Percentiles rank a stretch among this genome's conserved stretches.
phyloP scores from a whole-genome alignment of 2,329 filamentous ascomycete genomes.

The Teratosphaeria nubilosa region DNA sequence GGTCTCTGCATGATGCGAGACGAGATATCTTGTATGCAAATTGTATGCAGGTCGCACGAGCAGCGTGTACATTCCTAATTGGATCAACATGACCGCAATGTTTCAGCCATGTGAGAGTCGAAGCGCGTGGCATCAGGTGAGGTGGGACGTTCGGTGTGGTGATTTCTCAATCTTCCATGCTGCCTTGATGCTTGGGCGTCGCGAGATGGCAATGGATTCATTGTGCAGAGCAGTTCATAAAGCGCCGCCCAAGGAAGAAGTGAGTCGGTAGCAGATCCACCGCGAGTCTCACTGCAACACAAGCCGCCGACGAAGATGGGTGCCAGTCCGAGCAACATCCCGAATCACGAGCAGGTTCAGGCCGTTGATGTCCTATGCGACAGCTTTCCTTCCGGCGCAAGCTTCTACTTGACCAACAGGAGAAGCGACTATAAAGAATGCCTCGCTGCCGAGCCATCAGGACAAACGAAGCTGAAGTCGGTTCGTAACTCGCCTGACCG shows the following conservation, averaged over 20 bases:
- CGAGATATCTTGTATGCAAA: not conserved
- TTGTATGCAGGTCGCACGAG: not conserved
- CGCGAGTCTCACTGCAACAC: not conserved
- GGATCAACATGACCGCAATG: not conserved
- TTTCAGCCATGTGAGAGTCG: not conserved
- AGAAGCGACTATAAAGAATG: constrained; percentile 4
- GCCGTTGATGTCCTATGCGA: constrained; percentile 6
- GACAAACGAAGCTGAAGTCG: not conserved
- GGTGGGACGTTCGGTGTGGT: not conserved
- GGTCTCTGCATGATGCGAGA: not conserved
- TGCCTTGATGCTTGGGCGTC: constrained; percentile 5
- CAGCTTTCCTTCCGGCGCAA: constrained; percentile 4
- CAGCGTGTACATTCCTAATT: not conserved
- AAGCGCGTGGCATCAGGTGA: not conserved
- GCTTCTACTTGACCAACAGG: constrained; percentile 6
- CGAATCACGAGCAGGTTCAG: constrained; percentile 4
- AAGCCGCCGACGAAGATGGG: constrained; percentile 1
- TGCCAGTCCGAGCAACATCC: constrained; percentile 6
- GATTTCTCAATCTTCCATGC: constrained; percentile 2
- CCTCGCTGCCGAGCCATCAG: constrained; percentile 3
- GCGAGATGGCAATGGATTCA: not conserved
- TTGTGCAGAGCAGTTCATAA: not conserved
- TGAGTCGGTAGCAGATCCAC: not conserved
- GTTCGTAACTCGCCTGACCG: constrained; percentile 3
- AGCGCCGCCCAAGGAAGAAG: not conserved